Evolutionary conservation across 2,329 filamentous ascomycete species (phyloP), one percentile per base, ranked within the genome.

Genomic region (Herpotrichia juniperi): DNA sequence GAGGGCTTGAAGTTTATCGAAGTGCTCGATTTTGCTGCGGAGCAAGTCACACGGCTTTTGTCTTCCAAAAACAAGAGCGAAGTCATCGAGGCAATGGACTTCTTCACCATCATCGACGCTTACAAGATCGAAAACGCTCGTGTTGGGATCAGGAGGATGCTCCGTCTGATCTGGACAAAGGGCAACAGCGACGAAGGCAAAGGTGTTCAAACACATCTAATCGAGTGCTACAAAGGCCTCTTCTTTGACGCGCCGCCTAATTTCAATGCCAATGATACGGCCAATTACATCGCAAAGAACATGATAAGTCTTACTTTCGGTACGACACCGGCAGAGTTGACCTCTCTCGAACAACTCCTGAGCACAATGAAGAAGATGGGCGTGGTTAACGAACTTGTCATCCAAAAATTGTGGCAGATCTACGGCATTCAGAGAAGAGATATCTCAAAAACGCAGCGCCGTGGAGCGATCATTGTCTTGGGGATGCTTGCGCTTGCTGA

Each of bases 251-350:
- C 96, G 0, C 94, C 94, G 0, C 91, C 92, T 54, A 87, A 87
- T 4, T 97, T 96, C 76, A 91, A 83, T 52, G 79, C 87, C 25
- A 97, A 97, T 61, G 93, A 97, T 68, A 87, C 93, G 2, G 93
- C 94, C 42, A 97, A 96, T 72, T 99, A 96, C 70, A 89, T 99
- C 66, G 93, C 93, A 22, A 87, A 93, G 56, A 99, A 97, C 75
- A 99, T 99, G 93, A 97, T 97, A 74, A 97, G 93, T 80, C 78
- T 99, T 67, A 99, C 94, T 0, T 97, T 96, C 73, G 93, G 93
- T 24, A 93, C 93, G 1, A 96, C 93, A 0, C 91, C 93, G 0
- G 94, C 96, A 1, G 94, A 99, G 71, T 79, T 99, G 48, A 99
- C 94, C 0, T 97, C 92, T 42, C 81, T 99, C 8, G 94, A 99